Evolutionary conservation across 1,139 yeast species (phyloP).

Genomic region (Nakaseomyces nivariensis): DNA sequence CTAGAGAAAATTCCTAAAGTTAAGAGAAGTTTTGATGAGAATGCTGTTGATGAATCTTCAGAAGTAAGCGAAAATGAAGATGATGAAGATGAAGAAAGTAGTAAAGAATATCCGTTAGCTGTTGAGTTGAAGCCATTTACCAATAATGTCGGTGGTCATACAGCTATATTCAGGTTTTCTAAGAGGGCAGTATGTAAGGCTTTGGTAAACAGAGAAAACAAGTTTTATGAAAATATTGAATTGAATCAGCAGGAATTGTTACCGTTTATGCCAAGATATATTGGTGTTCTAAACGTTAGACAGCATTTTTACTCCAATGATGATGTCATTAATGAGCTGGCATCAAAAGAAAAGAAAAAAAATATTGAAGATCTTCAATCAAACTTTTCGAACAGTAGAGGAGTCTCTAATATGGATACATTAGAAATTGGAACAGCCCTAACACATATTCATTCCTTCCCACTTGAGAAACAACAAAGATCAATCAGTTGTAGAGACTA

Average conservation of each 20-base stretch:
- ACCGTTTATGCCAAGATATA: constrained; percentile 82
- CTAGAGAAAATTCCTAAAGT: constrained; percentile 1
- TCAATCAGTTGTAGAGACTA: constrained; percentile 7
- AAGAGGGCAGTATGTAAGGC: constrained; percentile 95
- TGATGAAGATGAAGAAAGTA: constrained; percentile 19
- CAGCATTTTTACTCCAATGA: constrained; percentile 35
- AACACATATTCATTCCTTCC: constrained; percentile 18
- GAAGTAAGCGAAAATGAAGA: constrained; percentile 16
- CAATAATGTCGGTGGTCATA: constrained; percentile 96
- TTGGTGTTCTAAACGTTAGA: constrained; percentile 87
- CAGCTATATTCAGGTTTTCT: constrained; percentile 88
- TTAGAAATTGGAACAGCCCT: constrained; percentile 9
- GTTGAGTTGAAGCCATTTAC: constrained; percentile 82
- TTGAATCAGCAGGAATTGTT: constrained; percentile 63
- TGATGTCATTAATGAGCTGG: constrained; percentile 13
- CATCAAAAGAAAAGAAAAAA: constrained; percentile 5
- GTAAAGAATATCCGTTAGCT: constrained; percentile 48
- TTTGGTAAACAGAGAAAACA: constrained; percentile 76
- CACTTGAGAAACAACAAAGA: constrained; percentile 5
- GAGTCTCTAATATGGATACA: neutral
- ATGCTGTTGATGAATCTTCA: constrained; percentile 7
- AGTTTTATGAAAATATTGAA: constrained; percentile 87
- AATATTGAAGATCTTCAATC: constrained; percentile 2
- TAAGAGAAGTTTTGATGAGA: neutral
- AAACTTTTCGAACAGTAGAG: neutral